These are phyloP conservation scores for Salix brachista DNA, from an alignment of 345 rosid species.

Conservation along the genomic window DNA sequence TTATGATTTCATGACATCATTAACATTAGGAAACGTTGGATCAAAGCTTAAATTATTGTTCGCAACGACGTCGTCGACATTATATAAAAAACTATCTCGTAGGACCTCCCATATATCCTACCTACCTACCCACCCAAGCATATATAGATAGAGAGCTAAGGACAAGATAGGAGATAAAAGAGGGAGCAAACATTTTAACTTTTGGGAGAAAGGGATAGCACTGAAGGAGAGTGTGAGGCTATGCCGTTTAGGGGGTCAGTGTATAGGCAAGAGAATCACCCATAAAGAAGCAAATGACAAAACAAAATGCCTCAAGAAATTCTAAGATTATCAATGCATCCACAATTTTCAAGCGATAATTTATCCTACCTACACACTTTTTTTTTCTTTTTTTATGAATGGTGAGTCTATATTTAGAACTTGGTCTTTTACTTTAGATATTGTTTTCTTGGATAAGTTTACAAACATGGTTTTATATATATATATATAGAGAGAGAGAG, in stretches of 20 bases:
- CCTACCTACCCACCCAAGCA: background rate
- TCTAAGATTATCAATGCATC: too few relatives aligned
- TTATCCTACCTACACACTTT: too few relatives aligned
- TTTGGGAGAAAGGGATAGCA: background rate
- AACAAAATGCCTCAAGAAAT: background rate
- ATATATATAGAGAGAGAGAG: too few relatives aligned
- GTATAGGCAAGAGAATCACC: background rate
- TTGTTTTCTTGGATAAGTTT: too few relatives aligned
- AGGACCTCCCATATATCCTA: slow-evolving; percentile 2
- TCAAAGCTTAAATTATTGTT: slow-evolving; percentile 16
- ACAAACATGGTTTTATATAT: too few relatives aligned
- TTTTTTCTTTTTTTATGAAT: too few relatives aligned
- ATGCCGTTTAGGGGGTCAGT: background rate
- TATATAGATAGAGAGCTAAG: too few relatives aligned
- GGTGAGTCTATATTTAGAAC: too few relatives aligned
- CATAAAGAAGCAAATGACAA: background rate
- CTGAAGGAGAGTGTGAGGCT: background rate
- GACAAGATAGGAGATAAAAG: background rate
- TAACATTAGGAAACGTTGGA: background rate
- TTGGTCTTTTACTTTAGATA: too few relatives aligned
- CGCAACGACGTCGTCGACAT: slow-evolving; percentile 21
- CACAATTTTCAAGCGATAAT: too few relatives aligned
- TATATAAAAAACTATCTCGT: background rate
- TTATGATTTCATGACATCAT: slow-evolving; percentile 10
- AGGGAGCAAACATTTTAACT: background rate